phyloP scores from a whole-genome alignment of 2,329 filamentous ascomycete genomes.

The Sporothrix phasma region DNA sequence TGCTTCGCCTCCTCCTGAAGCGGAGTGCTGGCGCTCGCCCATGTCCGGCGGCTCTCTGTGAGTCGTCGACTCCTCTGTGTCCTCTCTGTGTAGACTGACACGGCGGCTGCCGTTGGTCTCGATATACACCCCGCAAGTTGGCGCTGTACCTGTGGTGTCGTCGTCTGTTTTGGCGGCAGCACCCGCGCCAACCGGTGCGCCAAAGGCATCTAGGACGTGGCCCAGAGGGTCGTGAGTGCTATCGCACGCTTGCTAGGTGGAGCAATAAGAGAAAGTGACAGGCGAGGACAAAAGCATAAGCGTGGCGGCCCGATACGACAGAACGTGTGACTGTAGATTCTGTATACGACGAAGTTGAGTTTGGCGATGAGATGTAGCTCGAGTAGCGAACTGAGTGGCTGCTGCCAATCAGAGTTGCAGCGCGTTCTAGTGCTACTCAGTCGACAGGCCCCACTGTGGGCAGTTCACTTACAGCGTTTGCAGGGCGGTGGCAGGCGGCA shows the following conservation, averaged over 20 bases:
- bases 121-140: not conserved
- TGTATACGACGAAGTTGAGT: not conserved
- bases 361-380: not conserved
- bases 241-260: not conserved
- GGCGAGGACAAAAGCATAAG: too few relatives aligned
- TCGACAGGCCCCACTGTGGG: not conserved
- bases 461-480: conserved; percentile 6
- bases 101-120: not conserved
- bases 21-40: not conserved
- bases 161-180: not conserved
- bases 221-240: not conserved
- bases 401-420: not conserved
- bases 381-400: not conserved
- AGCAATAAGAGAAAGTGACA: not conserved
- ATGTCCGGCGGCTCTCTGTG: not conserved
- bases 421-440: not conserved
- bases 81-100: not conserved
- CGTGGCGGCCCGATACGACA: not conserved
- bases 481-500: not conserved
- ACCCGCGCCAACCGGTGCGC: conserved; percentile 7
- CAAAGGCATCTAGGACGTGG: conserved; percentile 1
- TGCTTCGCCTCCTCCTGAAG: not conserved
- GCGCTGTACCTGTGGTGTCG: not conserved
- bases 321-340: not conserved
- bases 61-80: not conserved